A percentile compares a stretch with the other conserved stretches of the same genome.
These are phyloP conservation scores for Penicillium aurantiogriseum DNA, from an alignment of 2,329 filamentous ascomycete species.

Conservation along the genomic window DNA sequence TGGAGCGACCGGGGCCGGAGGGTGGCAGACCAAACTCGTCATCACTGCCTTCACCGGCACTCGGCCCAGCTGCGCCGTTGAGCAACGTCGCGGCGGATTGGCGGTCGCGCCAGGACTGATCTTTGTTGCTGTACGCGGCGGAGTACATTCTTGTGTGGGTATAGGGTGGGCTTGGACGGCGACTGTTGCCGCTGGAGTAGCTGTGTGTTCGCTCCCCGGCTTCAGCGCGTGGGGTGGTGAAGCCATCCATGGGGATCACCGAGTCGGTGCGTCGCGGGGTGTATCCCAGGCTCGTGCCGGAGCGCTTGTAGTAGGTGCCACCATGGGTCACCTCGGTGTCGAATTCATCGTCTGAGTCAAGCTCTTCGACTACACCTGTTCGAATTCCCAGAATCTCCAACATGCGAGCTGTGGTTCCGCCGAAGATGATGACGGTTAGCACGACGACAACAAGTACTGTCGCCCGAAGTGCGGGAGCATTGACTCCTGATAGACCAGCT, in stretches of 20 bases:
- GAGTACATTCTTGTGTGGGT: conserved; percentile 54
- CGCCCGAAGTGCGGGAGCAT: conserved; percentile 78
- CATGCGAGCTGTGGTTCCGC: conserved; percentile 95
- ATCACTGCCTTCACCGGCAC: conserved; percentile 42
- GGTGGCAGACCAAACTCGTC: conserved; percentile 51
- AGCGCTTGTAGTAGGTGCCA: conserved; percentile 77
- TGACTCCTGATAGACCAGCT: conserved; percentile 78
- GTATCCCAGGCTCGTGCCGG: conserved; percentile 74
- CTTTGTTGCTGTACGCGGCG: conserved; percentile 46
- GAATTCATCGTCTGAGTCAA: conserved; percentile 97
- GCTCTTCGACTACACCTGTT: conserved; percentile 93
- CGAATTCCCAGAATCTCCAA: conserved; percentile 95
- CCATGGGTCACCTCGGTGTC: conserved; percentile 79
- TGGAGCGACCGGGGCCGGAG: conserved; percentile 40
- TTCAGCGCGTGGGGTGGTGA: conserved; percentile 41
- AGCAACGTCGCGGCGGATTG: conserved; percentile 54
- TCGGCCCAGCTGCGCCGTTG: conserved; percentile 24
- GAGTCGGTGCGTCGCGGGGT: conserved; percentile 64
- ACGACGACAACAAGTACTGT: conserved; percentile 98
- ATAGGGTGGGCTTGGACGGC: conserved; percentile 50
- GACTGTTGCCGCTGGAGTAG: conserved; percentile 58
- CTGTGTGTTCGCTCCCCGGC: conserved; percentile 42
- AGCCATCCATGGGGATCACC: conserved; percentile 55
- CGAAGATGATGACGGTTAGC: conserved; percentile 97
- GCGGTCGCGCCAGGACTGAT: conserved; percentile 44